Base-by-base conservation (phyloP, 2,329 filamentous ascomycete genomes). In the Cucurbitaria berberidis region DNA sequence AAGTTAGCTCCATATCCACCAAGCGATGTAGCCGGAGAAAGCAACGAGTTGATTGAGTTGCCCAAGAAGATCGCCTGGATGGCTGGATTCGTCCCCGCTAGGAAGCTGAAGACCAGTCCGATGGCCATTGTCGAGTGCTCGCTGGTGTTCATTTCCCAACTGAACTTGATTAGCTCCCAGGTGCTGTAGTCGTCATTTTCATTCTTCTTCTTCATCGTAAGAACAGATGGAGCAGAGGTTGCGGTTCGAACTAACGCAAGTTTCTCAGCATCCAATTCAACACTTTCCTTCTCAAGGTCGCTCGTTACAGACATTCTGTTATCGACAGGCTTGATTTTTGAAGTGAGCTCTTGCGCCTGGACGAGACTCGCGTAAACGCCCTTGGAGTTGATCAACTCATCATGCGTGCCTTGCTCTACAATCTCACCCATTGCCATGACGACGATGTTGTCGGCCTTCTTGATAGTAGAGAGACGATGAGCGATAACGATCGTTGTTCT, bases 401-500 rank as follows among this genome's bases (percentile, higher is more conserved):
- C 85, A 72, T 98, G 95, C 0, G 86, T 93, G 45, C 95, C 95
- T 75, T 97, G 92, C 75, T 99, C 95, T 11, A 96, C 82, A 54
- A 99, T 96, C n/a, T 82, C 79, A 11, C 95, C 95, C 55, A 87
- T 78, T 4, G 87, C 84, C 88, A 99, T 93, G 59, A 97, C 93
- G 11, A 98, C 90, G 63, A 99, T 99, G 68, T 96, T 97, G 75
- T 98, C 89, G 0, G 93, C 93, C 59, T 92, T 88, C 75, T 87
- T 92, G 78, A 99, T 96, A 5, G 95, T 99, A 0, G 92, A 96
- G 8, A 99, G 82, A 63, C 93, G 88, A 78, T 99, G 95, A 38
- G 95, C 95, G 74, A 99, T 98, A 6, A 93, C 90, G 64, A 98
- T 96, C 2, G 95, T 98, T 0, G 95, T 99, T 48, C 95, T 86